Percentiles rank a stretch among this genome's conserved stretches.
Evolutionary conservation across 177 flowering plant species (phyloP).

Genomic region (Vitis hybrid): DNA sequence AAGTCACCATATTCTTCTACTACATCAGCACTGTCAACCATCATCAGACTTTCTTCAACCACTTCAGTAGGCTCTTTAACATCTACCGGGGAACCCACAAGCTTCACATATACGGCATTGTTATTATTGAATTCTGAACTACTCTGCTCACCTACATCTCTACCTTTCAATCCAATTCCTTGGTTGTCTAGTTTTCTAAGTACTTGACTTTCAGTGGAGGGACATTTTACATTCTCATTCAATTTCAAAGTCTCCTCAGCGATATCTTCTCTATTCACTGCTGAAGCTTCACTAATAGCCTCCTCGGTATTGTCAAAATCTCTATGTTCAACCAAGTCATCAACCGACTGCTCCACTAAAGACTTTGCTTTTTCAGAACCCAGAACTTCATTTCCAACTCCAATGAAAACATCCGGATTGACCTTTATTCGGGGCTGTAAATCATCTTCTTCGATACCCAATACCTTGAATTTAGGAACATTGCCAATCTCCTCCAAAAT

Average conservation of each 20-base stretch:
- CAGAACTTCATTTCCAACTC: slow-evolving; percentile 4
- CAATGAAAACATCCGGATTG: background rate
- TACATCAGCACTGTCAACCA: background rate
- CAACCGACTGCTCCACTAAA: background rate
- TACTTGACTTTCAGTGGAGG: background rate
- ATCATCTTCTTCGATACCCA: slow-evolving; percentile 3
- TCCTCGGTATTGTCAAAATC: slow-evolving; percentile 8
- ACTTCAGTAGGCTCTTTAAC: too few relatives aligned
- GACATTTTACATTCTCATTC: slow-evolving; percentile 4
- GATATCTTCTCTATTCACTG: slow-evolving; percentile 6
- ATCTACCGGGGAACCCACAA: too few relatives aligned
- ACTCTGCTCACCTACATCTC: background rate
- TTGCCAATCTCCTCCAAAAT: background rate
- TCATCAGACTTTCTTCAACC: background rate
- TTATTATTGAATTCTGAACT: too few relatives aligned
- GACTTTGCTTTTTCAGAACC: background rate
- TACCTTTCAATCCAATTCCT: background rate
- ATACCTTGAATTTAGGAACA: slow-evolving; percentile 10
- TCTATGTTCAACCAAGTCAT: slow-evolving; percentile 2
- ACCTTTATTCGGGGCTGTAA: too few relatives aligned
- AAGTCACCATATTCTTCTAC: background rate
- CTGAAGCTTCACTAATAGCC: background rate
- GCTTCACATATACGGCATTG: too few relatives aligned
- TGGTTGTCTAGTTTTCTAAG: background rate
- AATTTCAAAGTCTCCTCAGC: background rate